Conservation (phyloP, 768 basidiomycete genomes). For the Pleurotus pulmonarius region DNA sequence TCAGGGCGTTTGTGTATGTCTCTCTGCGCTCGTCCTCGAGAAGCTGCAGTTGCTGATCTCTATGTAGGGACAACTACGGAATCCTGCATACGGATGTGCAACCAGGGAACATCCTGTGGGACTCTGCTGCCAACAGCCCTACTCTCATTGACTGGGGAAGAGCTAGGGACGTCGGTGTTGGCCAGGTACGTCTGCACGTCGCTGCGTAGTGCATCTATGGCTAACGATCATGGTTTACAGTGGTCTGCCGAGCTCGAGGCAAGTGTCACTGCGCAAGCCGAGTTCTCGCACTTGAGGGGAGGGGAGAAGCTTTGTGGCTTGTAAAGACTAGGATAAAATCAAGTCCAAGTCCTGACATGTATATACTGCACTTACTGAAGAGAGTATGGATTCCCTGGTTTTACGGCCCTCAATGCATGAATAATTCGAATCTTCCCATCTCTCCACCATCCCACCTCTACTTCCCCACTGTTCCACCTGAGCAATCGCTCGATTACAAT, state of each 20-base stretch:
- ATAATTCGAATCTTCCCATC: too few relatives aligned
- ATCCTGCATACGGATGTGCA: background rate
- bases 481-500: too few relatives aligned
- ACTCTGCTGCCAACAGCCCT: background rate
- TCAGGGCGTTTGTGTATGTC: background rate
- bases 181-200: background rate
- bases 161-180: background rate
- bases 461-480: too few relatives aligned
- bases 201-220: too few relatives aligned
- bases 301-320: background rate
- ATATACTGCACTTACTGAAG: too few relatives aligned
- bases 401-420: too few relatives aligned
- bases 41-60: too few relatives aligned
- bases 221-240: background rate
- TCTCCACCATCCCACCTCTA: too few relatives aligned
- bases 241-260: background rate
- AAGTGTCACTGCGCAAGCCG: background rate
- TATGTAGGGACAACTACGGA: background rate
- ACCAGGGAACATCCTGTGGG: background rate
- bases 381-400: too few relatives aligned
- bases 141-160: background rate
- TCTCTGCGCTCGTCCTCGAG: too few relatives aligned
- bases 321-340: too few relatives aligned
- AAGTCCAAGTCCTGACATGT: too few relatives aligned
- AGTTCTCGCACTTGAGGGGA: conserved; percentile 1